Base-by-base conservation (phyloP, 1,284 basidiomycete genomes). In the Sparassis latifolia region DNA sequence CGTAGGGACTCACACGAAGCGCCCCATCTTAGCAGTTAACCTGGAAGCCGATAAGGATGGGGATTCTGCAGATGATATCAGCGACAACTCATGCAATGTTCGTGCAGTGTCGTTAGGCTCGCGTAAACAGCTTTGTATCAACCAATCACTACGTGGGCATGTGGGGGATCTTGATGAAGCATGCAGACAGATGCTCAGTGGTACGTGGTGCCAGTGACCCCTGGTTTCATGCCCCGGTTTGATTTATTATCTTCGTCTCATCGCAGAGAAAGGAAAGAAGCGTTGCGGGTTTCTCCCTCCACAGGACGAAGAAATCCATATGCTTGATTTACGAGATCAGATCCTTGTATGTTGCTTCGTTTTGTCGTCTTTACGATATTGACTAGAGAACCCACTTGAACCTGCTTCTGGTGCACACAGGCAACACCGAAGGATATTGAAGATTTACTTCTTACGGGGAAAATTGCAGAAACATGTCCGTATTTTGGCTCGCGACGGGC, bases 41-140 rank as follows among this genome's bases (percentile, higher is more conserved):
- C 20, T 20, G 20, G 55, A 37, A 3, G 29, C 53, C 5, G 55
- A 56, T 3, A 52, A 51, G 5, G 58, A 65, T 39, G 63, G 70
- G 10, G 20, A 20, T 20, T 20, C 20, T 20, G 20, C 20, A 20
- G 20, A 20, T 20, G 20, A 20, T 20, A 20, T 20, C 20, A 28
- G 5, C 9, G 40, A 10, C 10, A 64, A 67, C 27, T 61, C 49
- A 3, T 42, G 58, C 2, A 55, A 64, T 47, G 76, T 78, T 39
- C 75, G 90, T 29, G 75, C 84, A 0, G 88, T 95, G 4, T 80
- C 92, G 4, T 77, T 99, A 2, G 96, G 89, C 1, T 93, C 92
- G n/a, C 79, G 96, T 35, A 90, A 86, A 63, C 94, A 97, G 62
- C 77, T 98, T 20, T 99, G 96, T 66, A 92, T 99, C 59, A 92